Percentiles rank a stretch among this genome's conserved stretches.
Evolutionary conservation across 2,329 filamentous ascomycete species (phyloP).

Genomic region (Ilyonectria mors-panacis): DNA sequence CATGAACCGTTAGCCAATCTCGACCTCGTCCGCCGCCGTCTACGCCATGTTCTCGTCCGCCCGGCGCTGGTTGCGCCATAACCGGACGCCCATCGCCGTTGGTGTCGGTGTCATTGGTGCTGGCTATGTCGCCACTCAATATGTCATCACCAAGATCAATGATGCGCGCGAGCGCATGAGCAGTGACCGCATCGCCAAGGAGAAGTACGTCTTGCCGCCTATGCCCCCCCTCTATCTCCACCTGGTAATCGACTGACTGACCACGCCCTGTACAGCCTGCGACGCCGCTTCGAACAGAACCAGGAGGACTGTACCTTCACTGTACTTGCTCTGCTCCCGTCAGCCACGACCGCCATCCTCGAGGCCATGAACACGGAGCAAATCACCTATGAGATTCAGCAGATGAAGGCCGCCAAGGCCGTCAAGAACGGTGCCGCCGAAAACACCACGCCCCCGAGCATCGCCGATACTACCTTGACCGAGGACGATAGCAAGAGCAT

Average conservation of each 20-base stretch:
- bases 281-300: conserved; percentile 97
- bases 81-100: conserved; percentile 90
- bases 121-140: conserved; percentile 93
- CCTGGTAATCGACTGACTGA: conserved; percentile 17
- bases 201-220: conserved; percentile 78
- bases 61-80: conserved; percentile 92
- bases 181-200: conserved; percentile 93
- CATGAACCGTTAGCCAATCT: conserved; percentile 38
- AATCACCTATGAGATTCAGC: conserved; percentile 93
- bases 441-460: conserved; percentile 70
- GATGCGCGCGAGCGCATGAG: conserved; percentile 97
- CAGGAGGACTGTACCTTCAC: conserved; percentile 99
- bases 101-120: conserved; percentile 89
- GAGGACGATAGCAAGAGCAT: conserved; percentile 89
- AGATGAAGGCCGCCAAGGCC: conserved; percentile 83
- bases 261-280: conserved; percentile 72
- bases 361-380: conserved; percentile 91
- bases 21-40: conserved; percentile 20
- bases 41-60: conserved; percentile 76
- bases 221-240: background rate
- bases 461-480: conserved; percentile 79
- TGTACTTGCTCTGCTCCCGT: conserved; percentile 93
- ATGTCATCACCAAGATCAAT: conserved; percentile 90
- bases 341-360: conserved; percentile 90
- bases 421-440: conserved; percentile 71